Evolutionary conservation across 331 rosid species (phyloP).

Genomic region (Phaseolus coccineus): DNA sequence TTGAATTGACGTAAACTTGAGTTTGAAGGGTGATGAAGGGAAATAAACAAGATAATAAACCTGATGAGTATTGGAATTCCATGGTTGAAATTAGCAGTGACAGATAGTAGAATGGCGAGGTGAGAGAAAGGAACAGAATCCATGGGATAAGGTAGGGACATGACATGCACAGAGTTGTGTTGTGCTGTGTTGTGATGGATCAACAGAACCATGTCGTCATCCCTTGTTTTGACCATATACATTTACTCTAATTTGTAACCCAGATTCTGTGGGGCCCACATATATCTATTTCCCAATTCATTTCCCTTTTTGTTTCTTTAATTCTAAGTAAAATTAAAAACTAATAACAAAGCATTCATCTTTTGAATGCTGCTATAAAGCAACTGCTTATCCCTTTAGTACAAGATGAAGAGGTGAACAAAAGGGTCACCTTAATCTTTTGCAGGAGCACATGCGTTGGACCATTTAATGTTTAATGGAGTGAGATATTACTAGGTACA

Average conservation of each 20-base stretch:
- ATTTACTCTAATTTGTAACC: not conserved
- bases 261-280: conserved; percentile 57
- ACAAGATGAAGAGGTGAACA: not conserved
- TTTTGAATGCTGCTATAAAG: not conserved
- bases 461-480: not conserved
- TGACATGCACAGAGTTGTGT: conserved; percentile 40
- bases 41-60: no score
- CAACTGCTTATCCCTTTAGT: not conserved
- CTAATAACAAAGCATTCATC: not conserved
- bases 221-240: conserved; percentile 46
- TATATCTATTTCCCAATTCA: not conserved
- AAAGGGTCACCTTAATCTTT: not conserved
- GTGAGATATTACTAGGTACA: not conserved
- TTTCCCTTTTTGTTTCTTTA: not conserved
- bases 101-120: not conserved
- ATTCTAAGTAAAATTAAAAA: not conserved
- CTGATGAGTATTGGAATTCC: not conserved
- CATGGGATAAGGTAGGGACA: conserved; percentile 46
- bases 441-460: not conserved
- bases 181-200: conserved; percentile 33
- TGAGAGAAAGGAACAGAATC: conserved; percentile 33
- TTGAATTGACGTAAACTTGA: no score
- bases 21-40: no score
- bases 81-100: not conserved
- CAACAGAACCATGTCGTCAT: conserved; percentile 53